Evolutionary conservation across 2,329 filamentous ascomycete species (phyloP), one percentile per base, ranked within the genome.

Genomic region (Moelleriella libera): DNA sequence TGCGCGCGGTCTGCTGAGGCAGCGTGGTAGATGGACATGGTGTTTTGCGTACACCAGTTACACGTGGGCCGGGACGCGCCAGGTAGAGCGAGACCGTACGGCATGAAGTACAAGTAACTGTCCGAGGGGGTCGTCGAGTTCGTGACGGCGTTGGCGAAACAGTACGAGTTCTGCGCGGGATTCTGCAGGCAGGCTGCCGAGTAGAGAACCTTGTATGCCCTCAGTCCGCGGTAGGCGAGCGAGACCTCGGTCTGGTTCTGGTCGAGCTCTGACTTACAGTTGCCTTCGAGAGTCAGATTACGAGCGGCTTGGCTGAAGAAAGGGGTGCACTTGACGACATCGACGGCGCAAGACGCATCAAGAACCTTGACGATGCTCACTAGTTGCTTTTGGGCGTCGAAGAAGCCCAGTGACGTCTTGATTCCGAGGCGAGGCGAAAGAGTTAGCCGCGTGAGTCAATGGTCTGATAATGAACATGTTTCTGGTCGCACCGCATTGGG

Each of bases 401-500:
- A 97, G 68, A 96, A 95, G 41, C 80, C 79, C 46, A 74, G 77
- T 8, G 90, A 96, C 52, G 85, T 88, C 80, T 94, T 12, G 8
- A 1, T 41, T 6, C 8, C 11, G 28, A 28, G 5, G 4, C 30
- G 28, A 31, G 5, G 30, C 28, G 9, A 28, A 14, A 42, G 9
- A n/a, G 40, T 14, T n/a, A 42, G 40, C 21, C 40, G 32, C 8
- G 32, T 37, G 32, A 37, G 32, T 4, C 12, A 21, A 21, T 21
- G 21, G 21, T 21, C 21, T 21, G 21, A 21, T 21, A 21, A 21
- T 21, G 21, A 21, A 21, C 21, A 21, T 21, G 21, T 21, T 21
- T 21, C 21, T 21, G 21, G 21, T 21, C 21, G 21, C 21, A 21
- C 21, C 21, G 21, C 21, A 21, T 21, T 21, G 21, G 21, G 21